Conservation (phyloP, 768 basidiomycete genomes). For the Termitomyces sp. region DNA sequence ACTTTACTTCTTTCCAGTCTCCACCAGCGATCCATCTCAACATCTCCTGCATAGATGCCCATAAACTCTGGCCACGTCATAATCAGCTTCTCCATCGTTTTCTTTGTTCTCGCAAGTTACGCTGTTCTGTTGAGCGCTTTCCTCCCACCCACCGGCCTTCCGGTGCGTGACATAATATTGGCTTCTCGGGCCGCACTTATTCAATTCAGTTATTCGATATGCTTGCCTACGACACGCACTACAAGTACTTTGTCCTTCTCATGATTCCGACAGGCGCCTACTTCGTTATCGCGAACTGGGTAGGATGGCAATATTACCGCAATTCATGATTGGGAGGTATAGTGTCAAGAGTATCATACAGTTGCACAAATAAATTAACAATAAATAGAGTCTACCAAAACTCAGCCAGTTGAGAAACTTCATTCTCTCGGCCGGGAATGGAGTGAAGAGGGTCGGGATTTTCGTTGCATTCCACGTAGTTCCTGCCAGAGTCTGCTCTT, state of each 20-base stretch:
- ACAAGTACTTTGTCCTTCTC: conserved; percentile 82
- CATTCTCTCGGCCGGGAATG: conserved; percentile 27
- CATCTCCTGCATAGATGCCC: not conserved
- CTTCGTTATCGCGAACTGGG: conserved; percentile 98
- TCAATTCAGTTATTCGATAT: conserved; percentile 51
- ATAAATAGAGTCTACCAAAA: conserved; percentile 4
- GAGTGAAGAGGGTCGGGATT: conserved; percentile 39
- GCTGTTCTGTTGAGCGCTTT: conserved; percentile 63
- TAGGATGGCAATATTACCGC: conserved; percentile 96
- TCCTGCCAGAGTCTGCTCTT: conserved; percentile 51
- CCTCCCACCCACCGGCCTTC: conserved; percentile 43
- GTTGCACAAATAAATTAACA: conserved; percentile 8
- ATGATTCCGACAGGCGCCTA: conserved; percentile 78
- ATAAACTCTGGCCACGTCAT: conserved; percentile 39
- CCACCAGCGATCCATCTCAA: not conserved
- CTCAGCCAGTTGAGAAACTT: conserved; percentile 20
- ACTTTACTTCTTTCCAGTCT: not conserved
- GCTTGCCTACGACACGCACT: conserved; percentile 71
- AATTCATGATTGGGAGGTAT: conserved; percentile 55
- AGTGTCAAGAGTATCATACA: conserved; percentile 3
- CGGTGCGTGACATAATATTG: conserved; percentile 31
- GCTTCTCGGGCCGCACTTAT: not conserved
- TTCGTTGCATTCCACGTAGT: conserved; percentile 42
- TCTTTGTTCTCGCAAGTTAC: conserved; percentile 55
- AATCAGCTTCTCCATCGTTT: conserved; percentile 38